Evolutionary conservation across 192 early-diverging fungal species (phyloP).

Genomic region (Anaeromyces robustus): DNA sequence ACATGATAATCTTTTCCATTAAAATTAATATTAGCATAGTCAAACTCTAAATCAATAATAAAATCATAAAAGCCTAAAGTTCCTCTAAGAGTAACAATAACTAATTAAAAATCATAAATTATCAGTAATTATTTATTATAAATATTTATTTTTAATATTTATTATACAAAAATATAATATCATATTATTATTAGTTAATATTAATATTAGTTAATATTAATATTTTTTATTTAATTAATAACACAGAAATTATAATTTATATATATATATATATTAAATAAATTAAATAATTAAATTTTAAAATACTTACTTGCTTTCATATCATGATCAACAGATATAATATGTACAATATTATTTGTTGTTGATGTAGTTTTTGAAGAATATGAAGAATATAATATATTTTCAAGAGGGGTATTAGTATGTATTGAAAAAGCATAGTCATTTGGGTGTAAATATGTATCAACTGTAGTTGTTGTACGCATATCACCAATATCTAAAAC

Average conservation of each 20-base stretch:
- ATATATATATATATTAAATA: too few species aligned
- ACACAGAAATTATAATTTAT: too few species aligned
- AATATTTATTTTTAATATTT: too few species aligned
- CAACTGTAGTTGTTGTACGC: background rate
- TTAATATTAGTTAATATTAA: too few species aligned
- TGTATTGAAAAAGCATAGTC: background rate
- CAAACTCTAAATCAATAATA: background rate
- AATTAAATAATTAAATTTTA: too few species aligned
- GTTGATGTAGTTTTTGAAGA: background rate
- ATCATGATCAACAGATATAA: background rate
- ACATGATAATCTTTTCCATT: background rate
- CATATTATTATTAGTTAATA: too few species aligned
- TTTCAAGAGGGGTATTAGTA: background rate
- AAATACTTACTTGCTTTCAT: background rate
- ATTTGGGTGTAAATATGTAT: background rate
- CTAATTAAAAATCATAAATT: too few species aligned
- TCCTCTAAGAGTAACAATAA: background rate
- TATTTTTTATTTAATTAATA: too few species aligned
- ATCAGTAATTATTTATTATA: too few species aligned
- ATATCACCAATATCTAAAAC: background rate
- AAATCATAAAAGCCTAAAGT: background rate
- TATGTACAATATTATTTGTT: background rate
- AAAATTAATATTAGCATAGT: background rate
- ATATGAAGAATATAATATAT: background rate
- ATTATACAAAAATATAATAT: too few species aligned